phyloP scores from a whole-genome alignment of 1,284 basidiomycete species.

The Rhodotorula sp. region DNA sequence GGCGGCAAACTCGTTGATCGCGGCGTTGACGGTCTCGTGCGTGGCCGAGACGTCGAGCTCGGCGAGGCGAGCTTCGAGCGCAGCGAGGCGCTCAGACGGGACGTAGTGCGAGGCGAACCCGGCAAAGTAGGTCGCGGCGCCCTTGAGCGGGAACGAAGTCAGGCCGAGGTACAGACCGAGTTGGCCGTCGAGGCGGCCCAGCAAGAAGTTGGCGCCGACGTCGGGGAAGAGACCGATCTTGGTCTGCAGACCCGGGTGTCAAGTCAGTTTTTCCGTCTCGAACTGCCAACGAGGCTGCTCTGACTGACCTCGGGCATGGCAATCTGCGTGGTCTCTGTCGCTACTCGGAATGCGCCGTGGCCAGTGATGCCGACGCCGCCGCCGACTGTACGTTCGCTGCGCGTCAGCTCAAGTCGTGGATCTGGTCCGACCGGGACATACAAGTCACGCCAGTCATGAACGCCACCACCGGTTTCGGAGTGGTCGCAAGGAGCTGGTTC shows the following conservation, averaged over 20 bases:
- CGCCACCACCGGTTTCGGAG: conserved; percentile 82
- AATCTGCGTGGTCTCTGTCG: conserved; percentile 86
- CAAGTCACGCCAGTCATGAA: conserved; percentile 82
- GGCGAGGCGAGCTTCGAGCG: conserved; percentile 55
- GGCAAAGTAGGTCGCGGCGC: conserved; percentile 74
- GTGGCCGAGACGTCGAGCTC: conserved; percentile 52
- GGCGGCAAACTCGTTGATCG: conserved; percentile 55
- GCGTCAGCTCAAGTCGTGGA: conserved; percentile 6
- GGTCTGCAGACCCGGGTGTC: conserved; percentile 29
- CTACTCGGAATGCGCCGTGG: conserved; percentile 84
- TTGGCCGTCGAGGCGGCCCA: conserved; percentile 85
- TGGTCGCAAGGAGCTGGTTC: conserved; percentile 76
- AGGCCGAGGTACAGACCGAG: conserved; percentile 91
- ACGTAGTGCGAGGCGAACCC: conserved; percentile 90
- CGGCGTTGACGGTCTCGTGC: conserved; percentile 56
- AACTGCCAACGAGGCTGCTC: background rate
- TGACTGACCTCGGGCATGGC: conserved; percentile 80
- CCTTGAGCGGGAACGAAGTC: conserved; percentile 70
- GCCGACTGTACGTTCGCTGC: conserved; percentile 64
- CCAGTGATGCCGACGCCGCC: conserved; percentile 89
- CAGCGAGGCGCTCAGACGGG: conserved; percentile 68
- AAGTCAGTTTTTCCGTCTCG: background rate
- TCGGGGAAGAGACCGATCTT: conserved; percentile 64
- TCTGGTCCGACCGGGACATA: conserved; percentile 58
- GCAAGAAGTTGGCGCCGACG: conserved; percentile 87